These are phyloP conservation scores for Pichia kudriavzevii DNA, from an alignment of 1,139 yeast genomes.

Conservation along the genomic window DNA sequence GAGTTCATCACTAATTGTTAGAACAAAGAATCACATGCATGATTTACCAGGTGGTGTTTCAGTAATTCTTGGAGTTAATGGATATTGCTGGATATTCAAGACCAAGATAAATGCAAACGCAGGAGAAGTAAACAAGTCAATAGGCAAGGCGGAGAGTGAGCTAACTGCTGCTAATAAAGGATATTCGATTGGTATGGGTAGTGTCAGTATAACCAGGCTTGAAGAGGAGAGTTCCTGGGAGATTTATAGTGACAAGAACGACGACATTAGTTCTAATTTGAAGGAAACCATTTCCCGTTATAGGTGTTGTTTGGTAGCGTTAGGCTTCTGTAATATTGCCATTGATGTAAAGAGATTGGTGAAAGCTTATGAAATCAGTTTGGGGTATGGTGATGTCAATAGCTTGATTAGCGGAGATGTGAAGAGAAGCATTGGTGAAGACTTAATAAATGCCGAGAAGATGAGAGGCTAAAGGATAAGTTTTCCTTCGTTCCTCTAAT, in stretches of 20 bases:
- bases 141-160: constrained; percentile 33
- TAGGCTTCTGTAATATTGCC: constrained; percentile 77
- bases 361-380: constrained; percentile 83
- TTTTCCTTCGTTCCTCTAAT: constrained; percentile 1
- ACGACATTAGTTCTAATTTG: constrained; percentile 50
- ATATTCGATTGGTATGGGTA: constrained; percentile 52
- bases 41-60: constrained; percentile 87
- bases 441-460: constrained; percentile 63
- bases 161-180: constrained; percentile 30
- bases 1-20: constrained; percentile 73
- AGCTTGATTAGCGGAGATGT: constrained; percentile 66
- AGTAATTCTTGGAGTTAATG: constrained; percentile 87
- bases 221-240: constrained; percentile 96
- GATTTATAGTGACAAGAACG: constrained; percentile 88
- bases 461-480: constrained; percentile 46
- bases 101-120: constrained; percentile 40
- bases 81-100: constrained; percentile 86
- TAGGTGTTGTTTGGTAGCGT: constrained; percentile 72
- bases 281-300: constrained; percentile 78
- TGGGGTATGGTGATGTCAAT: constrained; percentile 69
- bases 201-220: constrained; percentile 69
- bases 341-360: constrained; percentile 74
- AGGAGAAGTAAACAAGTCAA: constrained; percentile 17
- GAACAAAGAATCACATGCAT: constrained; percentile 82
- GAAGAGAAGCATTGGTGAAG: constrained; percentile 68